Conservation (phyloP, 345 rosid genomes). For the Camelina sativa region DNA sequence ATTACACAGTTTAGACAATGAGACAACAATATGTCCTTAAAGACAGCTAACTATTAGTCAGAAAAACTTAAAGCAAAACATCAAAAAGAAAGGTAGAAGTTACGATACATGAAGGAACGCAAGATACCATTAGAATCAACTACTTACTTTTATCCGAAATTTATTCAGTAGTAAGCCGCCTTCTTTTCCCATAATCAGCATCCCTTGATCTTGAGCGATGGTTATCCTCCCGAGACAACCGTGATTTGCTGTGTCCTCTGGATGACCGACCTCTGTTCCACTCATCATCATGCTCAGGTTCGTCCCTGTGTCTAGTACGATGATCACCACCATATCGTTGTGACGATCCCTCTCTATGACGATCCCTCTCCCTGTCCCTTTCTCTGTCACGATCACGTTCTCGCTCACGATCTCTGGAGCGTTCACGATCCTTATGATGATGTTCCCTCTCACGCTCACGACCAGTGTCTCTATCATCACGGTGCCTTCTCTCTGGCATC, state of each 20-base stretch:
- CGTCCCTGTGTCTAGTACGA: constrained; percentile 60
- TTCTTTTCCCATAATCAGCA: constrained; percentile 82
- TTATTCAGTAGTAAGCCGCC: constrained; percentile 67
- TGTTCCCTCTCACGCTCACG: constrained; percentile 70
- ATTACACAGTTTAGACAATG: constrained; percentile 19
- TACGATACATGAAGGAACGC: constrained; percentile 7
- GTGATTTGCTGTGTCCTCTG: constrained; percentile 66
- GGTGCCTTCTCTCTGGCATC: constrained; percentile 64
- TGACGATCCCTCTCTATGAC: constrained; percentile 63
- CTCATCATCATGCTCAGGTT: constrained; percentile 66
- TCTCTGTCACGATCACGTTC: constrained; percentile 61
- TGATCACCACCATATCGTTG: constrained; percentile 64
- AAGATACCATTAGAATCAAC: constrained; percentile 22
- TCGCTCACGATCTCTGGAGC: constrained; percentile 62
- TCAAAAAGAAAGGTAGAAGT: constrained; percentile 10
- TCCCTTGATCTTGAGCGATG: constrained; percentile 76
- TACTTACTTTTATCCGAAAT: constrained; percentile 29
- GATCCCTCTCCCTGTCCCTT: constrained; percentile 67
- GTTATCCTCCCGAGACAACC: constrained; percentile 64
- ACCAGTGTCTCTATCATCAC: constrained; percentile 63
- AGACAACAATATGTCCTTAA: neutral
- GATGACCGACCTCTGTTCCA: constrained; percentile 71
- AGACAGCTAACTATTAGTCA: constrained; percentile 16
- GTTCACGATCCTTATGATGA: constrained; percentile 65
- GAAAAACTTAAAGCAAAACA: neutral